phyloP scores from a whole-genome alignment of 2,329 filamentous ascomycete genomes.

The Fusarium protoensiforme region DNA sequence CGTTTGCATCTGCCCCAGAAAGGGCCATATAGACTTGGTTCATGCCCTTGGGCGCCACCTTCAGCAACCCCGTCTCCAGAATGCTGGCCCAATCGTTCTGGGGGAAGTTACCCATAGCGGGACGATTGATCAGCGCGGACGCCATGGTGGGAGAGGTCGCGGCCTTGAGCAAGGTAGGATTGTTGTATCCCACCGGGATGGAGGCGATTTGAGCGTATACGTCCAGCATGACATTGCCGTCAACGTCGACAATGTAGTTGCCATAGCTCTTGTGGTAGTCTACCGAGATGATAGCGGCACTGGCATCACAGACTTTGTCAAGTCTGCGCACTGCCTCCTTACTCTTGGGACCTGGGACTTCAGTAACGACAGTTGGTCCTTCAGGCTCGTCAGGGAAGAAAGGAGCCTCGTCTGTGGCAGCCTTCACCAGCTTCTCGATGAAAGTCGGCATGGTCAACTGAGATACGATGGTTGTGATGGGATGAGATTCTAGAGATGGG shows the following conservation, averaged over 20 bases:
- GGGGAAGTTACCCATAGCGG: not conserved
- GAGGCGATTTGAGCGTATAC: constrained; percentile 88
- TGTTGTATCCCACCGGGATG: constrained; percentile 92
- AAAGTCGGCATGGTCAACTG: not conserved
- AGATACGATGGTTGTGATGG: too few relatives aligned
- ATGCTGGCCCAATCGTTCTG: not conserved
- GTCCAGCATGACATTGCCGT: constrained; percentile 19
- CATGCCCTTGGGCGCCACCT: constrained; percentile 63
- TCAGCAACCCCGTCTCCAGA: not conserved
- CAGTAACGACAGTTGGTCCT: not conserved
- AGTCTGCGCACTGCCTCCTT: not conserved
- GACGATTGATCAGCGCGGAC: not conserved
- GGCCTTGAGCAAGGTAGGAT: constrained; percentile 75
- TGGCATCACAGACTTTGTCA: not conserved
- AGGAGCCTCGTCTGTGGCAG: not conserved
- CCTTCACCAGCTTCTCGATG: not conserved
- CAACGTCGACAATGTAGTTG: constrained; percentile 15
- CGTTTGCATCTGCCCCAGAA: constrained; percentile 90
- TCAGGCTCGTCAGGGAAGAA: not conserved
- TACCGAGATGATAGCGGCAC: not conserved
- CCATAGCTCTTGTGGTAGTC: constrained; percentile 13
- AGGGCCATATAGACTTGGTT: constrained; percentile 90
- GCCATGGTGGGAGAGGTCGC: constrained; percentile 78
- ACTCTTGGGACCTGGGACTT: not conserved
- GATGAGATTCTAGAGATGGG: too few relatives aligned